Evolutionary conservation across 2,329 filamentous ascomycete species (phyloP).

Genomic region (Calonectria montana): DNA sequence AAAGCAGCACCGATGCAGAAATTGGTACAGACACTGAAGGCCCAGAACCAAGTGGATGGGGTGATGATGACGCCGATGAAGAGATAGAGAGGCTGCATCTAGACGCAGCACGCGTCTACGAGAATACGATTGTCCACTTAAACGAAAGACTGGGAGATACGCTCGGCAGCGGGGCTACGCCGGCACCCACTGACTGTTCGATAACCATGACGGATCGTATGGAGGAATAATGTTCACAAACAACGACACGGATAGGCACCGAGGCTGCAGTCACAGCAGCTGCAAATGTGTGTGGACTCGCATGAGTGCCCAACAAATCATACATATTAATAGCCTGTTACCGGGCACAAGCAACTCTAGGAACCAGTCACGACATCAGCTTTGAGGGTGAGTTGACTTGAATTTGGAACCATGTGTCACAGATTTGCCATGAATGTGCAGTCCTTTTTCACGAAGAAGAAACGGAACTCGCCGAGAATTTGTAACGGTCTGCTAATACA

Average conservation of each 20-base stretch:
- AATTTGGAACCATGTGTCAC: too few relatives aligned
- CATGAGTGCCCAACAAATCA: background rate
- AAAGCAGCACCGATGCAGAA: constrained; percentile 47
- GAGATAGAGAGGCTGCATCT: constrained; percentile 69
- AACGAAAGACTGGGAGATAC: constrained; percentile 69
- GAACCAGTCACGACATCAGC: too few relatives aligned
- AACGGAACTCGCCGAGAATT: too few relatives aligned
- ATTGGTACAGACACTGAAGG: constrained; percentile 46
- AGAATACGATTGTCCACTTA: constrained; percentile 80
- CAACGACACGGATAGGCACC: background rate
- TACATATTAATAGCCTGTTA: too few relatives aligned
- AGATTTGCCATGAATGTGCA: too few relatives aligned
- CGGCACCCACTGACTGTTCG: constrained; percentile 4
- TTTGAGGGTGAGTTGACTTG: too few relatives aligned
- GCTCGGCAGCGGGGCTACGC: background rate
- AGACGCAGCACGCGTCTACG: constrained; percentile 81
- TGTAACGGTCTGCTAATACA: too few relatives aligned
- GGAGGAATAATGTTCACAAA: background rate
- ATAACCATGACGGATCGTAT: constrained; percentile 5
- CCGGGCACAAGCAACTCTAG: background rate
- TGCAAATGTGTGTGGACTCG: background rate
- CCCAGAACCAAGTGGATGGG: constrained; percentile 38
- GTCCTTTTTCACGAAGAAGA: too few relatives aligned
- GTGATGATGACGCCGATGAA: constrained; percentile 53
- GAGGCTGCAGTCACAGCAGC: too few relatives aligned